phyloP scores from a whole-genome alignment of 371 early-diverging fungal species.

The Mucor sp. region DNA sequence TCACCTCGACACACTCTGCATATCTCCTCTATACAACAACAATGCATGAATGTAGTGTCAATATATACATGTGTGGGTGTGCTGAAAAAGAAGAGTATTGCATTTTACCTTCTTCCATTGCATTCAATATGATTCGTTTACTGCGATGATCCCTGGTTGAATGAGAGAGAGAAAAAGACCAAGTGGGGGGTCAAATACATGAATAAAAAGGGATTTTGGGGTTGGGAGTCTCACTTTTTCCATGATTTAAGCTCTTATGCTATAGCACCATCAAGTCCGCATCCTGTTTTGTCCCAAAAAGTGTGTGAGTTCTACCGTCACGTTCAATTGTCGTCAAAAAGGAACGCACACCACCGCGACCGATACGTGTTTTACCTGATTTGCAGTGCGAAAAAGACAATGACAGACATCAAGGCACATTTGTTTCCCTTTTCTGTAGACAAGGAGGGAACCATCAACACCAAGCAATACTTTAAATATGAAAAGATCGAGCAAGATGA shows the following conservation, averaged over 20 bases:
- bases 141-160: neutral
- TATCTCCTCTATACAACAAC: conserved; percentile 47
- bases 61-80: neutral
- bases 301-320: neutral
- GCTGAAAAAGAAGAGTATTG: too few species aligned
- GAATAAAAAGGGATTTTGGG: neutral
- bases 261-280: neutral
- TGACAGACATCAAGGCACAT: conserved; percentile 19
- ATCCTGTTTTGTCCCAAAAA: neutral
- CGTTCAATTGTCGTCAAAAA: neutral
- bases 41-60: neutral
- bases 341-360: neutral
- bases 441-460: conserved; percentile 19
- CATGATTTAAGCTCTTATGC: neutral
- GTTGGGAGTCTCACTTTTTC: neutral
- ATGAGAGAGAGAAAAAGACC: neutral
- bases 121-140: neutral
- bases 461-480: conserved; percentile 16
- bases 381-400: too few species aligned
- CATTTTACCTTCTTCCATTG: conserved; percentile 1
- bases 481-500: conserved; percentile 7
- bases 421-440: conserved; percentile 26
- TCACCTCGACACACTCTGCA: conserved; percentile 92
- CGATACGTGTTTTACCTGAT: neutral
- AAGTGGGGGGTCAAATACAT: neutral